These are phyloP conservation scores for Luvunga scandens DNA, from an alignment of 345 rosid species.

Conservation along the genomic window DNA sequence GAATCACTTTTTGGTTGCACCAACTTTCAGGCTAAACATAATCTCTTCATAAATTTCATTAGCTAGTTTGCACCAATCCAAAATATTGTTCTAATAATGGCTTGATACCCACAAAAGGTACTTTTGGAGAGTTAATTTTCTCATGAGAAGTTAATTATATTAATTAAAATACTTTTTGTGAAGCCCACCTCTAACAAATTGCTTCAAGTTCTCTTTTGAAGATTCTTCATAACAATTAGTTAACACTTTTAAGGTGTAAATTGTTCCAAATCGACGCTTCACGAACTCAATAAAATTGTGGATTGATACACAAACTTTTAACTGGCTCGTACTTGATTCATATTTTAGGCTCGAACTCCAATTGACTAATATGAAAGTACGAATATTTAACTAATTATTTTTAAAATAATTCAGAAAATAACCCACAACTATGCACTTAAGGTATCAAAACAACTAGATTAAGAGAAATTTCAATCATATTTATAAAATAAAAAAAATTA, in stretches of 20 bases:
- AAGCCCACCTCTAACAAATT: not conserved
- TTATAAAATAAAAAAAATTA: too few relatives aligned
- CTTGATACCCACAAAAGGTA: not conserved
- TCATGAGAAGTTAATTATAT: not conserved
- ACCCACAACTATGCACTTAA: too few relatives aligned
- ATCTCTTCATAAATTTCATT: not conserved
- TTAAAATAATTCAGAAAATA: too few relatives aligned
- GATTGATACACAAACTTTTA: not conserved
- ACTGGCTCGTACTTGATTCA: too few relatives aligned
- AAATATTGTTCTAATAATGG: not conserved
- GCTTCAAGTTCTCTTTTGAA: not conserved
- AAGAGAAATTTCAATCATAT: too few relatives aligned
- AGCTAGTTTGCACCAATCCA: not conserved
- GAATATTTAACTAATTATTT: too few relatives aligned
- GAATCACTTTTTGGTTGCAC: not conserved
- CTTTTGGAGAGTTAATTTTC: not conserved
- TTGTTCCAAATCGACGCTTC: not conserved
- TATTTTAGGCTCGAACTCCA: not conserved
- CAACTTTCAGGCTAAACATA: conserved; percentile 2
- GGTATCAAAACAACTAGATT: too few relatives aligned
- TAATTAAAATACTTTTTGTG: not conserved
- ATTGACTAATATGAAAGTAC: too few relatives aligned
- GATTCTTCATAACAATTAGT: not conserved
- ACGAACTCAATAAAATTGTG: not conserved
- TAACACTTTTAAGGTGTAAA: not conserved